Evolutionary conservation across 2,329 filamentous ascomycete genomes (phyloP).

Genomic region (Geosmithia putterillii): DNA sequence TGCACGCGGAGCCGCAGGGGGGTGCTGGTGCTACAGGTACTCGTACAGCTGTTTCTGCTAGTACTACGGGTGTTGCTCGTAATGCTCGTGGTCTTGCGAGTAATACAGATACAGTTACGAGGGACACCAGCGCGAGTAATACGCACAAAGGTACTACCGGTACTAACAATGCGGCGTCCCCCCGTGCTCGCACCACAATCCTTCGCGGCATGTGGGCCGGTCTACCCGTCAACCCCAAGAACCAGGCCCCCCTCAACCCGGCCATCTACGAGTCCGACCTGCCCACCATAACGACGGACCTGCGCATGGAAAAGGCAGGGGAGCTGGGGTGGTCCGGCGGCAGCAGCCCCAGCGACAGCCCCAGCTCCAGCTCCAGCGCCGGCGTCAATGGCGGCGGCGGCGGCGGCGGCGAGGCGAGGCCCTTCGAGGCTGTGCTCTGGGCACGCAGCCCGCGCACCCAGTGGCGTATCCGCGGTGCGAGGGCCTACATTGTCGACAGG

Average conservation of each 20-base stretch:
- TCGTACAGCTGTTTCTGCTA: too few relatives aligned
- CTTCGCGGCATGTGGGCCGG: slow-evolving; percentile 75
- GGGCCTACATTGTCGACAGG: slow-evolving; percentile 59
- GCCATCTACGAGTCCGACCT: slow-evolving; percentile 60
- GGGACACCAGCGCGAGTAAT: too few relatives aligned
- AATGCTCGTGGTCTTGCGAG: neutral
- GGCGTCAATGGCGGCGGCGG: slow-evolving; percentile 26
- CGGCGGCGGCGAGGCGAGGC: slow-evolving; percentile 9
- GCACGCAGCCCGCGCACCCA: slow-evolving; percentile 56
- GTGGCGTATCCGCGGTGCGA: slow-evolving; percentile 68
- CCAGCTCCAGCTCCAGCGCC: slow-evolving; percentile 28
- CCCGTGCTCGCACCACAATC: slow-evolving; percentile 67
- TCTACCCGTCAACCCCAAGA: slow-evolving; percentile 60
- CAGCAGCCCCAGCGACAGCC: slow-evolving; percentile 47
- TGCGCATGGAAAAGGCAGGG: slow-evolving; percentile 62
- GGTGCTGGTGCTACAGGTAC: slow-evolving; percentile 3
- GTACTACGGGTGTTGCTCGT: neutral
- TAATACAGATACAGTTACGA: too few relatives aligned
- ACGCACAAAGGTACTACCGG: too few relatives aligned
- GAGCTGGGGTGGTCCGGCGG: too few relatives aligned
- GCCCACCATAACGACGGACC: slow-evolving; percentile 76
- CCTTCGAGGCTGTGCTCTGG: slow-evolving; percentile 82
- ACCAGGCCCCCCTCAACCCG: slow-evolving; percentile 61
- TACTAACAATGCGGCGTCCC: slow-evolving; percentile 8
- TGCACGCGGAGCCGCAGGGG: slow-evolving; percentile 20